Percentiles rank a stretch among this genome's conserved stretches.
Conservation (phyloP, 2,329 filamentous ascomycete genomes). For the Thielaviopsis punctulata region DNA sequence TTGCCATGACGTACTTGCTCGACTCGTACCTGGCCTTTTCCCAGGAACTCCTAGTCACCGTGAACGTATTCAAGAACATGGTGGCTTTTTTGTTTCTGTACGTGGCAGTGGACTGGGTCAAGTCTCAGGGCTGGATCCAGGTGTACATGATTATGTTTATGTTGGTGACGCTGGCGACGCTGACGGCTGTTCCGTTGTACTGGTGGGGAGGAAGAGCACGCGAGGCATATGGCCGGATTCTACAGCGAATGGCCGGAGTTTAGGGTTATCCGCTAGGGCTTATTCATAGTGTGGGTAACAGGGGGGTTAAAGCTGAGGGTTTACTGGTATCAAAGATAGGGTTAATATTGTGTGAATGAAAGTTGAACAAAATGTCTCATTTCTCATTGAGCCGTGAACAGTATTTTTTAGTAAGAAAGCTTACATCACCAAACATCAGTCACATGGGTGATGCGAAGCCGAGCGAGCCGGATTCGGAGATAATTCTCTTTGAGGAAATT, state of each 20-base stretch:
- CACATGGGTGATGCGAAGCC: background rate
- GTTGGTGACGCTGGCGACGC: background rate
- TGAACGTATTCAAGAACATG: background rate
- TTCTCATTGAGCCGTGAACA: background rate
- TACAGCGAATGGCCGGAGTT: too few relatives aligned
- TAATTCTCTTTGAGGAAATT: too few relatives aligned
- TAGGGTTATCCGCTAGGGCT: background rate
- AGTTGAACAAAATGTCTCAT: background rate
- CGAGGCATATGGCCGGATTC: too few relatives aligned
- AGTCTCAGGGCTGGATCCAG: constrained; percentile 8
- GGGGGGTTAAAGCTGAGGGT: too few relatives aligned
- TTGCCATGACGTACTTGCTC: background rate
- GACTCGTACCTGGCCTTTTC: background rate
- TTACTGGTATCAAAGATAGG: too few relatives aligned
- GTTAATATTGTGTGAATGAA: too few relatives aligned
- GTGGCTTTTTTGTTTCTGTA: constrained; percentile 9
- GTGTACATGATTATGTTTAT: constrained; percentile 12
- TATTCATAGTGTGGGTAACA: too few relatives aligned
- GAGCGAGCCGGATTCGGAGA: background rate
- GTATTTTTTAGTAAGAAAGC: background rate
- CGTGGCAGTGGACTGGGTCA: constrained; percentile 6
- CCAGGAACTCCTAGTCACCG: background rate
- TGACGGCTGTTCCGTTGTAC: background rate
- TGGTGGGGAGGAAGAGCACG: too few relatives aligned
- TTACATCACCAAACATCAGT: background rate